A percentile compares a stretch with the other conserved stretches of the same genome.
These are phyloP conservation scores for Mortierella sp. DNA, from an alignment of 371 early-diverging fungal genomes.

Conservation along the genomic window DNA sequence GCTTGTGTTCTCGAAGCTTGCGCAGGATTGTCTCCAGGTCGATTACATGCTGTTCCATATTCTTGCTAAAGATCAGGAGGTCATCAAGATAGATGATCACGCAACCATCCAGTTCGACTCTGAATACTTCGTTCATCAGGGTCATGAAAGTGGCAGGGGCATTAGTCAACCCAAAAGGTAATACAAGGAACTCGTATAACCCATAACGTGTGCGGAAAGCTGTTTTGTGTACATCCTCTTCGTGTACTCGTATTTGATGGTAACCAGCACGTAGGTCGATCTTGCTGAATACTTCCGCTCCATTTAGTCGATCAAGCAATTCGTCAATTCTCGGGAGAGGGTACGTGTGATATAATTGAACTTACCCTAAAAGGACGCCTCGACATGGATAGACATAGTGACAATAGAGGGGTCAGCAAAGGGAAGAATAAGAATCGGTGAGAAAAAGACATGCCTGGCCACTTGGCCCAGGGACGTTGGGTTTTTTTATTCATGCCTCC, in stretches of 20 bases:
- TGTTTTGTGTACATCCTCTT: slow-evolving; percentile 24
- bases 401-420: too few species aligned
- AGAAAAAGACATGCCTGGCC: too few species aligned
- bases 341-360: too few species aligned
- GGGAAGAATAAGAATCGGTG: too few species aligned
- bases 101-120: slow-evolving; percentile 23
- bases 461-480: too few species aligned
- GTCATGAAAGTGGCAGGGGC: slow-evolving; percentile 56
- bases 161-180: too few species aligned
- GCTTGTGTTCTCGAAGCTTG: slow-evolving; percentile 28
- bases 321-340: too few species aligned
- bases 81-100: slow-evolving; percentile 41
- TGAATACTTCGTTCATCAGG: slow-evolving; percentile 48
- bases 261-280: slow-evolving; percentile 57
- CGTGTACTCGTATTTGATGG: slow-evolving; percentile 52
- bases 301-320: slow-evolving; percentile 40
- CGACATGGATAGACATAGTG: too few species aligned
- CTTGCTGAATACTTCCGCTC: too few species aligned
- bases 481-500: too few species aligned
- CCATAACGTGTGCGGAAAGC: slow-evolving; percentile 42
- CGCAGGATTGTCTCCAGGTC: slow-evolving; percentile 47
- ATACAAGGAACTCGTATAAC: slow-evolving; percentile 56
- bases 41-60: slow-evolving; percentile 30
- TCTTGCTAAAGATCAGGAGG: slow-evolving; percentile 59
- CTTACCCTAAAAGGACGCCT: too few species aligned